A percentile compares a stretch with the other conserved stretches of the same genome.
These are phyloP conservation scores for Funneliformis geosporum DNA, from an alignment of 192 early-diverging fungal species.

Conservation along the genomic window DNA sequence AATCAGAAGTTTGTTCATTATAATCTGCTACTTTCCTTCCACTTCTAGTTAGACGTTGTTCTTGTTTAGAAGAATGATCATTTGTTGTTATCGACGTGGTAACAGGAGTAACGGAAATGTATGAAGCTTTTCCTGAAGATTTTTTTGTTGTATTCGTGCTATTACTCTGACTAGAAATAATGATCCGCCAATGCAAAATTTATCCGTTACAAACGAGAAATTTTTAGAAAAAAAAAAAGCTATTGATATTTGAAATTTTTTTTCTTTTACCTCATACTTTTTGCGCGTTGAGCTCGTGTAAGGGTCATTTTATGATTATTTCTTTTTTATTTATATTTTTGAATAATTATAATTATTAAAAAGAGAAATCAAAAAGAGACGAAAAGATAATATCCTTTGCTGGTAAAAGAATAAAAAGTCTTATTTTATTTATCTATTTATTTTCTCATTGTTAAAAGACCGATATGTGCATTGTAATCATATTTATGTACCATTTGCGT, in stretches of 20 bases:
- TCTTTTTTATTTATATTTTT: background rate
- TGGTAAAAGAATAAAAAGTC: no score
- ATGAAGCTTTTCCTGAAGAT: background rate
- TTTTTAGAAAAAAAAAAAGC: background rate
- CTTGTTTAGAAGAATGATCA: background rate
- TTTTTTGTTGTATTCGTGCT: background rate
- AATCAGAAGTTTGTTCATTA: slow-evolving; percentile 21
- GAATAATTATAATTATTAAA: no score
- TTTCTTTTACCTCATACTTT: slow-evolving; percentile 10
- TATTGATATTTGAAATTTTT: background rate
- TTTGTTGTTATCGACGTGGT: background rate
- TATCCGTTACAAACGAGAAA: background rate
- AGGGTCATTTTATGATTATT: slow-evolving; percentile 20
- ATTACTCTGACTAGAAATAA: background rate
- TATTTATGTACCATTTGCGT: no score
- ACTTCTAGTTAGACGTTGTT: slow-evolving; percentile 27
- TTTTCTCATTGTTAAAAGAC: no score
- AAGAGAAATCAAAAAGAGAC: no score
- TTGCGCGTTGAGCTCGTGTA: slow-evolving; percentile 13
- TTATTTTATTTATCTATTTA: no score
- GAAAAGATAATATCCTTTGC: no score
- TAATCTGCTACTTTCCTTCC: slow-evolving; percentile 19
- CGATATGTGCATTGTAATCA: no score
- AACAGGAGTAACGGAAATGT: no score
- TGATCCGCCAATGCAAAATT: background rate